Evolutionary conservation across 768 basidiomycete species (phyloP).

Genomic region (Boletus rex-veris): DNA sequence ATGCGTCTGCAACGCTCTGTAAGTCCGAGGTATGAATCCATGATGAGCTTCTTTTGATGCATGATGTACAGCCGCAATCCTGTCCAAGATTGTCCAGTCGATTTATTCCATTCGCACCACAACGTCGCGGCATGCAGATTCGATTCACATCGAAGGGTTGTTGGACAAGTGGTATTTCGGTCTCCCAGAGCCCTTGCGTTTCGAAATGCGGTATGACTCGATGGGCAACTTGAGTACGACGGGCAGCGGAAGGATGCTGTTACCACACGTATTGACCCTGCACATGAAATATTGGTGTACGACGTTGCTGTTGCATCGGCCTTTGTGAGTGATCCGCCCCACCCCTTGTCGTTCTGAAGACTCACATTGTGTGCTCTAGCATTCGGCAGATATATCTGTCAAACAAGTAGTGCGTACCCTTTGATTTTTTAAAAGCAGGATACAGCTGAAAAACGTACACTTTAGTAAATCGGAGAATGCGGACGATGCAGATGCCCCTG

Average conservation of each 20-base stretch:
- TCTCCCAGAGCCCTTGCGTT: constrained; percentile 64
- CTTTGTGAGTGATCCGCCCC: constrained; percentile 54
- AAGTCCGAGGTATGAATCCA: constrained; percentile 24
- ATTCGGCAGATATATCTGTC: constrained; percentile 26
- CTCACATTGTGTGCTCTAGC: constrained; percentile 12
- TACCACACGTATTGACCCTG: constrained; percentile 66
- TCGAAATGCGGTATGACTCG: constrained; percentile 47
- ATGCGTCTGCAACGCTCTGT: constrained; percentile 71
- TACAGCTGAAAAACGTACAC: background rate
- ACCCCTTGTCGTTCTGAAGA: background rate
- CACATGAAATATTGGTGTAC: constrained; percentile 90
- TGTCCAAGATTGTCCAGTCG: constrained; percentile 64
- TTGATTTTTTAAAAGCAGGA: background rate
- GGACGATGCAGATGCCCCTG: constrained; percentile 53
- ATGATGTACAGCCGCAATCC: constrained; percentile 52
- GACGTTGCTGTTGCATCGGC: constrained; percentile 68
- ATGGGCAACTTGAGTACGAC: constrained; percentile 26
- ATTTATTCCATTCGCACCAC: constrained; percentile 65
- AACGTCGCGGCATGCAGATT: constrained; percentile 55
- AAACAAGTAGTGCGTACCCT: constrained; percentile 38
- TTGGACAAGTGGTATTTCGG: constrained; percentile 76
- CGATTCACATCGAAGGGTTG: constrained; percentile 51
- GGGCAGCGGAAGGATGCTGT: constrained; percentile 36
- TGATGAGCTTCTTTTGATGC: constrained; percentile 3
- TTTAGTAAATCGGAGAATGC: constrained; percentile 35